Conservation (phyloP, 306 rosid genomes). For the Acmispon strigosus region DNA sequence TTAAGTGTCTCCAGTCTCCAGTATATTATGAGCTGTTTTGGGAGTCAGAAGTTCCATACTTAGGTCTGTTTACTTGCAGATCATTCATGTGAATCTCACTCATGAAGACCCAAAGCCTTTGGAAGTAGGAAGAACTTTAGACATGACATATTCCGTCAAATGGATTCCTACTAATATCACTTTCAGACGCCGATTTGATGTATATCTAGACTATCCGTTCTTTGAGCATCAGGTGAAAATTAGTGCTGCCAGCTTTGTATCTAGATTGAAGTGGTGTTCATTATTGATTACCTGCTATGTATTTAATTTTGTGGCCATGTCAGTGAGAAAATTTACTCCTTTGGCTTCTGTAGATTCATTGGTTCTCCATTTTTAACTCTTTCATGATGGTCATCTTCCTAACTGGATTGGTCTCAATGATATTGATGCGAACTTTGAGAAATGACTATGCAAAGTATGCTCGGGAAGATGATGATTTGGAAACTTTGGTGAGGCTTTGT, state of each 20-base stretch:
- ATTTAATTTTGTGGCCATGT: neutral
- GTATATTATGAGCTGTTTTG: conserved; percentile 1
- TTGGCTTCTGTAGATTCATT: conserved; percentile 70
- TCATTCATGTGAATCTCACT: conserved; percentile 90
- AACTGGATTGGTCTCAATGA: conserved; percentile 99
- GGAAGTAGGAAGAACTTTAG: conserved; percentile 58
- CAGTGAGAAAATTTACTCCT: conserved; percentile 17
- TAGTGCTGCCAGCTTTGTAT: neutral
- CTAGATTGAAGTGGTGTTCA: conserved; percentile 8
- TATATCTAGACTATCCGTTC: conserved; percentile 93
- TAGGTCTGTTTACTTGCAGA: conserved; percentile 38
- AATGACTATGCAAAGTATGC: conserved; percentile 99
- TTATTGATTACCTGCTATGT: neutral
- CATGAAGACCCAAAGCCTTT: conserved; percentile 75
- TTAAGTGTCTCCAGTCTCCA: conserved; percentile 10
- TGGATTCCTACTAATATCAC: conserved; percentile 77
- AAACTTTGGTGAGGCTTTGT: conserved; percentile 66
- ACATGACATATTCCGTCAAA: conserved; percentile 82
- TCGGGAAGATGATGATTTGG: conserved; percentile 95
- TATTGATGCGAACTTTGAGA: conserved; percentile 95
- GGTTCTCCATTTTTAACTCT: conserved; percentile 98
- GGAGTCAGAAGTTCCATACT: conserved; percentile 16
- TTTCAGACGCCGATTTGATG: conserved; percentile 89
- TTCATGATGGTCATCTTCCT: conserved; percentile 99
- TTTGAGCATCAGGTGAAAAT: conserved; percentile 91